These are phyloP conservation scores for Globisporangium rhizosaccharum DNA, from an alignment of 352 stramenopile genomes.

Conservation along the genomic window DNA sequence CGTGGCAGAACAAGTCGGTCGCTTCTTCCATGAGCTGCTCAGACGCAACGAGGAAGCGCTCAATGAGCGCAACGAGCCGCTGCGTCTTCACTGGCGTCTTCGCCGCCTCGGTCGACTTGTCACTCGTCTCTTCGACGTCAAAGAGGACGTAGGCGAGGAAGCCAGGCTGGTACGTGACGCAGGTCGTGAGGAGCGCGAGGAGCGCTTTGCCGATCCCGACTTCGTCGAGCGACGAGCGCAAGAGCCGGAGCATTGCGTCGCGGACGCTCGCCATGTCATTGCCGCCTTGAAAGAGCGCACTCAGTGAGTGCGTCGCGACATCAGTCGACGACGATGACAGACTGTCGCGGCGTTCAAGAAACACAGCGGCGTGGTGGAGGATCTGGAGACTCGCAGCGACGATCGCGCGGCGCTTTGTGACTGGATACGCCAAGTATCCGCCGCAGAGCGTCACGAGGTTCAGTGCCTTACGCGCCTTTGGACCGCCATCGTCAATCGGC, in stretches of 20 bases:
- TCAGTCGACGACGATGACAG: not conserved
- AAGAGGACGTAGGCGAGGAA: conserved; percentile 58
- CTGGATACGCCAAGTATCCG: conserved; percentile 43
- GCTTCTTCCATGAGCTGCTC: conserved; percentile 51
- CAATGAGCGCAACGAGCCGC: conserved; percentile 34
- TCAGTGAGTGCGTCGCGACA: conserved; percentile 35
- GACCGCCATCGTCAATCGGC: conserved; percentile 36
- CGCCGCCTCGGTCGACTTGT: conserved; percentile 6
- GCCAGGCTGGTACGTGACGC: conserved; percentile 48
- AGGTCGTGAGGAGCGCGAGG: conserved; percentile 46
- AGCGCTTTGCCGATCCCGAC: conserved; percentile 31
- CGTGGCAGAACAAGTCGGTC: conserved; percentile 50
- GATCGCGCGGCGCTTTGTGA: conserved; percentile 30
- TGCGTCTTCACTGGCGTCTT: conserved; percentile 18
- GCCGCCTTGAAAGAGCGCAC: conserved; percentile 43
- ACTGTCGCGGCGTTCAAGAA: conserved; percentile 6
- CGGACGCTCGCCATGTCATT: conserved; percentile 35
- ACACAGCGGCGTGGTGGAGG: conserved; percentile 35
- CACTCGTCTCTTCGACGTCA: conserved; percentile 15
- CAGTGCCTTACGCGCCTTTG: conserved; percentile 27
- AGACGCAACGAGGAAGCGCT: conserved; percentile 48
- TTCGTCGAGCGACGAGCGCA: conserved; percentile 24
- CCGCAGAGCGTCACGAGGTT: conserved; percentile 52
- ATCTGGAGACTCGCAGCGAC: conserved; percentile 44
- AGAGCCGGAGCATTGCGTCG: conserved; percentile 29